Conservation (phyloP, 1,284 basidiomycete species). For the Boletus albobrunnescens region DNA sequence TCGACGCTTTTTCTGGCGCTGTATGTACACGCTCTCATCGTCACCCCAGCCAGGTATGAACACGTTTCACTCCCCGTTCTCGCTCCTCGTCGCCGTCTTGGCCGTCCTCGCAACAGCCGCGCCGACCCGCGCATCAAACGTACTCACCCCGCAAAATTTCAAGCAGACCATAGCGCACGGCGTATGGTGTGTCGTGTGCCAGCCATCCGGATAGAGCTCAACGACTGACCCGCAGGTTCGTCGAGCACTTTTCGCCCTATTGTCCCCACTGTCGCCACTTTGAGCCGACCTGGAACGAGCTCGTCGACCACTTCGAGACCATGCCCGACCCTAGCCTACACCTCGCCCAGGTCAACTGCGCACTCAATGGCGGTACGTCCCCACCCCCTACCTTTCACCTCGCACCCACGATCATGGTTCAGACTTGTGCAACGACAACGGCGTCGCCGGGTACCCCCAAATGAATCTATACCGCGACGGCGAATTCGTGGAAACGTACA, state of each 20-base stretch:
- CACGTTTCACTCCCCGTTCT: background rate
- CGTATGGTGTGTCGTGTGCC: conserved; percentile 51
- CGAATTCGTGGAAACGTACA: conserved; percentile 55
- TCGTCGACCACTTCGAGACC: conserved; percentile 57
- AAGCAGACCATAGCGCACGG: conserved; percentile 52
- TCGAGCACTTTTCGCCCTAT: conserved; percentile 77
- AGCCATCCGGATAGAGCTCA: background rate
- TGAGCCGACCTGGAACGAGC: conserved; percentile 78
- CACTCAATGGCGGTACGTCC: conserved; percentile 71
- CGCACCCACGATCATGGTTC: background rate
- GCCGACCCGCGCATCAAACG: conserved; percentile 36
- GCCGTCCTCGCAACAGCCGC: conserved; percentile 36
- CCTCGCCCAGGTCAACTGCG: conserved; percentile 85
- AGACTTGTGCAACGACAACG: conserved; percentile 78
- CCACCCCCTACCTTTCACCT: background rate
- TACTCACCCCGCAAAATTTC: conserved; percentile 67
- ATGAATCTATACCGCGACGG: conserved; percentile 76
- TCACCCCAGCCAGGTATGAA: too few relatives aligned
- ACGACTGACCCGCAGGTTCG: conserved; percentile 41
- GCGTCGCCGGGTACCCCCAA: conserved; percentile 74
- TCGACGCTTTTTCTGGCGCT: too few relatives aligned
- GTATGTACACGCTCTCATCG: too few relatives aligned
- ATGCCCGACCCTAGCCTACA: conserved; percentile 58
- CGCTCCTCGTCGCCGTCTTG: conserved; percentile 24
- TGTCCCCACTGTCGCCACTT: conserved; percentile 78